phyloP scores from a whole-genome alignment of 106 monocot genomes.

The Dioscorea alata region DNA sequence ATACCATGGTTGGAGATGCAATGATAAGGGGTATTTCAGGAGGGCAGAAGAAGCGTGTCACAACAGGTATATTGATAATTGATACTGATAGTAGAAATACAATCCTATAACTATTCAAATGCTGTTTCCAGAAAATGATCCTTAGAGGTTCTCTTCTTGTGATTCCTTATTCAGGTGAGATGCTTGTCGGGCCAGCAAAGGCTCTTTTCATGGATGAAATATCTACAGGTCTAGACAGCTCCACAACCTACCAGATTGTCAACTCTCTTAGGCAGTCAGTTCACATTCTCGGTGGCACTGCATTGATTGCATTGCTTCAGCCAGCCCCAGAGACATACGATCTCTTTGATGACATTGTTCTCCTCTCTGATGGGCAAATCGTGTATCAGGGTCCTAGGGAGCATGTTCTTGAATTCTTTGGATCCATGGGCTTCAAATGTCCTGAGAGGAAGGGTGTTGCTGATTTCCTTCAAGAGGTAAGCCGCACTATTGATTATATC shows the following conservation, averaged over 20 bases:
- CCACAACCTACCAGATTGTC: constrained; percentile 64
- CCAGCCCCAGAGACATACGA: constrained; percentile 68
- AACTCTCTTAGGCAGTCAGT: constrained; percentile 52
- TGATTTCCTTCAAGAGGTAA: constrained; percentile 30
- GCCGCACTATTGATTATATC: background rate
- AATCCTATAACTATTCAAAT: no score
- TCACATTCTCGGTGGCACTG: constrained; percentile 58
- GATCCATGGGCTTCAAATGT: constrained; percentile 25
- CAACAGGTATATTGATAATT: constrained; percentile 13
- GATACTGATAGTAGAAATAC: no score
- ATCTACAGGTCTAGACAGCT: constrained; percentile 68
- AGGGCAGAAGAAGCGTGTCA: constrained; percentile 29
- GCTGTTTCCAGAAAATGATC: background rate
- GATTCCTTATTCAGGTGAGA: constrained; percentile 36
- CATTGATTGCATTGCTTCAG: constrained; percentile 55
- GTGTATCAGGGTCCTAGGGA: constrained; percentile 56
- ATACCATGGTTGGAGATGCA: constrained; percentile 29
- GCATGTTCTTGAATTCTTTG: constrained; percentile 55
- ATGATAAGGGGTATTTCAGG: constrained; percentile 30
- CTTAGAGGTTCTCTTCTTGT: background rate
- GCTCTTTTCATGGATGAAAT: constrained; percentile 75
- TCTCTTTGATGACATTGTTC: constrained; percentile 62
- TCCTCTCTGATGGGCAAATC: constrained; percentile 62
- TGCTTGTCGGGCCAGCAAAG: constrained; percentile 66
- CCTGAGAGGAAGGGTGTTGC: constrained; percentile 32